phyloP scores from a whole-genome alignment of 2,329 filamentous ascomycete genomes.

The Aureobasidium sp. region DNA sequence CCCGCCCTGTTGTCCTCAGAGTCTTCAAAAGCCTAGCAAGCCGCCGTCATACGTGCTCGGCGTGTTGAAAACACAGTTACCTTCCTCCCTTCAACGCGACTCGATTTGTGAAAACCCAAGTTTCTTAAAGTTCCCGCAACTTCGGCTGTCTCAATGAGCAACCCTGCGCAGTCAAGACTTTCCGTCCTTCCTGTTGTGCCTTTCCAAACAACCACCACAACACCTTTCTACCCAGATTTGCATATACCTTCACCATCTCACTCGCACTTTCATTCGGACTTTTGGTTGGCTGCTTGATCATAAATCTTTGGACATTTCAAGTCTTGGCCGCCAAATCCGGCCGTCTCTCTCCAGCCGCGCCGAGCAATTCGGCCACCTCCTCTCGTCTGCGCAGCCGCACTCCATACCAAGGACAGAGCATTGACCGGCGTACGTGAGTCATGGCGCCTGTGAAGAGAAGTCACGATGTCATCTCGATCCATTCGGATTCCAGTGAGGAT shows the following conservation, averaged over 20 bases:
- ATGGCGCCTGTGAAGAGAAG: constrained; percentile 2
- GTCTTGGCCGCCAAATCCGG: neutral
- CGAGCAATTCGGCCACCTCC: neutral
- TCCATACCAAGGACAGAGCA: neutral
- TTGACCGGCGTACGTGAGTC: neutral
- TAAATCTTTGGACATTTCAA: neutral
- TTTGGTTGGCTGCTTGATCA: neutral
- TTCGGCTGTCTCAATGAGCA: neutral
- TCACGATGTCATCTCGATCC: constrained; percentile 4
- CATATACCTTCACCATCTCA: neutral
- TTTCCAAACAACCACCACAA: neutral
- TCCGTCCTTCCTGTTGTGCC: neutral
- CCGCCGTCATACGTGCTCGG: neutral
- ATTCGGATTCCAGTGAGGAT: neutral
- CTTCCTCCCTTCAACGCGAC: neutral
- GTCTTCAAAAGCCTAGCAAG: neutral
- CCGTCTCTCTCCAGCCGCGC: neutral
- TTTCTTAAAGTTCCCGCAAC: neutral
- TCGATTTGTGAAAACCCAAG: neutral
- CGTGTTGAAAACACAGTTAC: neutral
- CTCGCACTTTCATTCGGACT: neutral
- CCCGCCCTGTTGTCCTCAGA: neutral
- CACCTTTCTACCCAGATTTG: neutral
- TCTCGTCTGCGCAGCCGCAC: neutral
- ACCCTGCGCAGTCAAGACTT: neutral